Evolutionary conservation across 1,284 basidiomycete species (phyloP).

Genomic region (Austroboletus rostrupii): DNA sequence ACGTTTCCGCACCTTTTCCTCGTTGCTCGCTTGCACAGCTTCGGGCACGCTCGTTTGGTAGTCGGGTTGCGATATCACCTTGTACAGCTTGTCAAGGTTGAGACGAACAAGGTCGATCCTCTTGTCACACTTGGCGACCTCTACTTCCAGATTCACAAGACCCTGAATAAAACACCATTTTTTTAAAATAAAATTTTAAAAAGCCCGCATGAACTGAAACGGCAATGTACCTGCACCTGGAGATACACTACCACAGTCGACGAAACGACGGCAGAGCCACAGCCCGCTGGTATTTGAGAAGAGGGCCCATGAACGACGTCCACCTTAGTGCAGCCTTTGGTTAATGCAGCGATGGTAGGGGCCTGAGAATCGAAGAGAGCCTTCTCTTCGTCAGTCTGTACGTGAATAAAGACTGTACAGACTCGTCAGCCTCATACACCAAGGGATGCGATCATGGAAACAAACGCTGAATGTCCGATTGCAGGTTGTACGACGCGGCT

Average conservation of each 20-base stretch:
- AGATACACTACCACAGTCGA: slow-evolving; percentile 75
- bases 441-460: background rate
- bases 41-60: slow-evolving; percentile 79
- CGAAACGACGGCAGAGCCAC: slow-evolving; percentile 80
- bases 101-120: slow-evolving; percentile 71
- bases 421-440: slow-evolving; percentile 3
- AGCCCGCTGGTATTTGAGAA: slow-evolving; percentile 80
- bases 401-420: slow-evolving; percentile 73
- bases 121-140: slow-evolving; percentile 86
- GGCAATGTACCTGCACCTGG: slow-evolving; percentile 69
- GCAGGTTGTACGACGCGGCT: slow-evolving; percentile 88
- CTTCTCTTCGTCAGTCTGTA: slow-evolving; percentile 61
- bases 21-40: slow-evolving; percentile 70
- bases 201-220: background rate
- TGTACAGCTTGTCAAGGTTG: slow-evolving; percentile 73
- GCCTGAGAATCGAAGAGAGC: slow-evolving; percentile 68
- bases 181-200: too few species aligned
- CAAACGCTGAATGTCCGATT: slow-evolving; percentile 82
- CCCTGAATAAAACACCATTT: slow-evolving; percentile 65
- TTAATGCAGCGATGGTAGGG: slow-evolving; percentile 76
- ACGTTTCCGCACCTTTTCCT: slow-evolving; percentile 61
- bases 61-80: slow-evolving; percentile 69
- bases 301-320: slow-evolving; percentile 52
- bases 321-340: slow-evolving; percentile 83
- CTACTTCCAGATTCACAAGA: slow-evolving; percentile 77